Evolutionary conservation across 371 early-diverging fungal species (phyloP).

Genomic region (Funneliformis caledonium): DNA sequence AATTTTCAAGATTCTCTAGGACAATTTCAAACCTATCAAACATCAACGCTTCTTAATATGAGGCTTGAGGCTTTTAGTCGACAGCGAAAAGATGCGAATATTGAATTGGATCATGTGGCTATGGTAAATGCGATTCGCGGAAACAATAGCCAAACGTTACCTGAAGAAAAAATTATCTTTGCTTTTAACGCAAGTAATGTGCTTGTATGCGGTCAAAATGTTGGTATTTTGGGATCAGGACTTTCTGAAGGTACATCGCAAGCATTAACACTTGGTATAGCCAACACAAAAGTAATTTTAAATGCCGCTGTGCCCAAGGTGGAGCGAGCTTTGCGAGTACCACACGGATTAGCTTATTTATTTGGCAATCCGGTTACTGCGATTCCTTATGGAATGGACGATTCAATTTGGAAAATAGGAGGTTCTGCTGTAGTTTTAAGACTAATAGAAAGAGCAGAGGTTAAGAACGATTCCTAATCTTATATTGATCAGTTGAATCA

Average conservation of each 20-base stretch:
- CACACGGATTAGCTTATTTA: constrained; percentile 56
- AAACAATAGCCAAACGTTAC: constrained; percentile 53
- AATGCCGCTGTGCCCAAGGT: constrained; percentile 68
- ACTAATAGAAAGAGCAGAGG: constrained; percentile 65
- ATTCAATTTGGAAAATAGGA: constrained; percentile 76
- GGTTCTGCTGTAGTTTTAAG: constrained; percentile 70
- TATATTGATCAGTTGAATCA: not conserved
- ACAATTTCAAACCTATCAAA: constrained; percentile 74
- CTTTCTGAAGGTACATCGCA: constrained; percentile 47
- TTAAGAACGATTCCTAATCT: constrained; percentile 42
- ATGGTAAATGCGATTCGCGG: constrained; percentile 63
- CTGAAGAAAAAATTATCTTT: constrained; percentile 68
- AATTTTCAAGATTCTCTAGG: constrained; percentile 70
- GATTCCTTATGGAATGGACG: constrained; percentile 64
- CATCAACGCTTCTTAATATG: constrained; percentile 62
- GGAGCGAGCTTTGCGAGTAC: constrained; percentile 53
- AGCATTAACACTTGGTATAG: constrained; percentile 40
- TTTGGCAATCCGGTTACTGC: constrained; percentile 62
- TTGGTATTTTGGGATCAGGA: constrained; percentile 53
- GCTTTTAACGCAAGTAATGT: constrained; percentile 67
- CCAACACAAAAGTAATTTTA: constrained; percentile 51
- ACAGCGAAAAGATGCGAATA: constrained; percentile 49
- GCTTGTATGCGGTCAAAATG: constrained; percentile 53
- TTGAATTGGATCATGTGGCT: constrained; percentile 51
- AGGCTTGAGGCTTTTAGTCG: constrained; percentile 54